Conservation (phyloP, 179 eudicot species). For the Corrigiola litoralis region DNA sequence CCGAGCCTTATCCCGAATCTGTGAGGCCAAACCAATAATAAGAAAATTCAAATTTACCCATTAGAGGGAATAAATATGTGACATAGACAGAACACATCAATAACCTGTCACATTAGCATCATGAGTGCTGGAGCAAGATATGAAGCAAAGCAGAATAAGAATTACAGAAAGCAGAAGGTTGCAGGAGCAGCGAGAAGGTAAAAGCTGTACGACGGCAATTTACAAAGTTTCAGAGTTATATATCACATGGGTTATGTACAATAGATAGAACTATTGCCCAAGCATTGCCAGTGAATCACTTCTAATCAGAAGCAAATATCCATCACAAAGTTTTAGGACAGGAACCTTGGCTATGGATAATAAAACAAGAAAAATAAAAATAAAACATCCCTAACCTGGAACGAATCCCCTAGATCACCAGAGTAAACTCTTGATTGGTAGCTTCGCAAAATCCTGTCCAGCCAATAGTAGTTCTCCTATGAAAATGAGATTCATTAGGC, state of each 20-base stretch:
- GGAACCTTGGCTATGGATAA: too few relatives aligned
- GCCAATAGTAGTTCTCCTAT: slow-evolving; percentile 81
- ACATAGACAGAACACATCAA: too few relatives aligned
- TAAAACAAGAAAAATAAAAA: background rate
- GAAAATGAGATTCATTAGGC: background rate
- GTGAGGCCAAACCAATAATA: slow-evolving; percentile 11
- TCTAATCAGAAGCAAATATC: background rate
- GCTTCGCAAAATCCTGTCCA: slow-evolving; percentile 70
- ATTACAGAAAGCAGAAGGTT: too few relatives aligned
- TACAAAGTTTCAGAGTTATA: too few relatives aligned
- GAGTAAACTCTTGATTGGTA: slow-evolving; percentile 78
- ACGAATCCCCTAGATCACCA: slow-evolving; percentile 64
- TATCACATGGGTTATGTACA: too few relatives aligned
- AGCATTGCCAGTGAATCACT: too few relatives aligned
- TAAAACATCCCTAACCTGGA: slow-evolving; percentile 42
- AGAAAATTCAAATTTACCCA: background rate
- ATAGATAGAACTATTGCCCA: too few relatives aligned
- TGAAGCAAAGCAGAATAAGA: too few relatives aligned
- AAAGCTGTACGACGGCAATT: too few relatives aligned
- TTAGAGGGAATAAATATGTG: background rate
- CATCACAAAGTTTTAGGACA: background rate
- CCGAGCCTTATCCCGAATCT: slow-evolving; percentile 73
- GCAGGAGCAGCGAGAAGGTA: too few relatives aligned
- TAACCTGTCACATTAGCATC: background rate
- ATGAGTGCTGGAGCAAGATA: too few relatives aligned